A percentile compares a stretch with the other conserved stretches of the same genome.
phyloP scores from a whole-genome alignment of 2,329 filamentous ascomycete genomes.

The Nemania bipapillata region DNA sequence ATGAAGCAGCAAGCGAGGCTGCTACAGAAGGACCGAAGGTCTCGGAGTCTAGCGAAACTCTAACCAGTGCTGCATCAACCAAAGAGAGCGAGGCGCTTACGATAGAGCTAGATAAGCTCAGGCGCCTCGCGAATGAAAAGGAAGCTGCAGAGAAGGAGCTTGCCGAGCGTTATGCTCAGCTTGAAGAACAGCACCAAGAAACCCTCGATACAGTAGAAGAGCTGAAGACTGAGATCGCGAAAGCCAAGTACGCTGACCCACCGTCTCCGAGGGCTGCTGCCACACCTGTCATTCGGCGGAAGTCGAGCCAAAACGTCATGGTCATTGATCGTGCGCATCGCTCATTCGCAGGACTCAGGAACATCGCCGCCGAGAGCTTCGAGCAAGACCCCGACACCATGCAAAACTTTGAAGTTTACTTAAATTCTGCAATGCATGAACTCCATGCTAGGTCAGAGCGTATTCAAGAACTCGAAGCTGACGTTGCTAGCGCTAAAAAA shows the following conservation, averaged over 20 bases:
- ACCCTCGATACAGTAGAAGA: conserved; percentile 88
- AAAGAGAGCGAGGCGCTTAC: conserved; percentile 60
- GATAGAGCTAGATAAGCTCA: conserved; percentile 77
- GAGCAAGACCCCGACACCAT: conserved; percentile 82
- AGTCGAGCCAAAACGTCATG: conserved; percentile 89
- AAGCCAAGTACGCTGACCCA: conserved; percentile 71
- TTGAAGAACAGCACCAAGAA: conserved; percentile 83
- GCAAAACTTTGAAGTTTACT: conserved; percentile 91
- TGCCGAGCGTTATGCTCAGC: conserved; percentile 79
- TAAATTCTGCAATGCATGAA: conserved; percentile 93
- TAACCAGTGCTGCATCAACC: conserved; percentile 49
- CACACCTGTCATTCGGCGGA: conserved; percentile 87
- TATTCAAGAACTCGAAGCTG: conserved; percentile 87
- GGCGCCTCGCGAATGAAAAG: conserved; percentile 76
- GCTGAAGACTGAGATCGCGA: conserved; percentile 85
- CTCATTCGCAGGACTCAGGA: conserved; percentile 87
- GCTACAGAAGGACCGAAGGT: conserved; percentile 63
- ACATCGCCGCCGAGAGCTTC: conserved; percentile 87
- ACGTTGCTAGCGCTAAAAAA: conserved; percentile 83
- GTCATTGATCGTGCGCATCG: conserved; percentile 90
- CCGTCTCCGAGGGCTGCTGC: conserved; percentile 71
- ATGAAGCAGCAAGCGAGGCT: conserved; percentile 57
- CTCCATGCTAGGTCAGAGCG: conserved; percentile 86
- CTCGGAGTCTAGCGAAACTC: conserved; percentile 54
- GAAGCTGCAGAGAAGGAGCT: conserved; percentile 79